Base-by-base conservation (phyloP, 2,329 filamentous ascomycete species). In the Botrytis elliptica region DNA sequence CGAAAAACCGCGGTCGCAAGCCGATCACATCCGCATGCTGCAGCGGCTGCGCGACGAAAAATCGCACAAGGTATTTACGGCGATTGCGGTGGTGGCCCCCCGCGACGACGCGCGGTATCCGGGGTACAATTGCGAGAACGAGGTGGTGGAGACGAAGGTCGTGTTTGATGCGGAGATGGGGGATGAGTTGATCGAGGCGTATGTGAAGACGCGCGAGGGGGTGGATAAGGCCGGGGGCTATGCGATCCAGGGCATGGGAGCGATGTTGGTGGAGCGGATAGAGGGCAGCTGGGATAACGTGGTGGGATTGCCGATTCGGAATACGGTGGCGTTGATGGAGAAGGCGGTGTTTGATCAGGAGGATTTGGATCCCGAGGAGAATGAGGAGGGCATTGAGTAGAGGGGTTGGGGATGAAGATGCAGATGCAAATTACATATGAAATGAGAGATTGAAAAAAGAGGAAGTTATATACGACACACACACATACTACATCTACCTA, bases 161-260 rank as follows among this genome's bases (percentile, higher is more conserved):
- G 89, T 88, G 81, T 99, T 99, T 83, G 93, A 94, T 80, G 83
- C 86, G 74, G 88, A 88, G 62, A 86, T 91, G 7, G 89, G 90
- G 22, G 95, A 99, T 84, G 94, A 97, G 74, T 88, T 97, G 77
- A 98, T 86, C 93, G 96, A 36, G 93, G 77, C 85, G 8, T 95
- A 95, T 81, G 92, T 95, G 74, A 88, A 87, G 80, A 98, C 95
- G 36, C 87, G 95, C 72, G 96, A 99, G 85, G 96, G 96, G 2
- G 94, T 90, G 18, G 96, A 98, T 83, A 99, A 98, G 86, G 96
- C 96, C 0, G 96, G 96, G 3, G 96, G 96, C 0, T 99, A 99
- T 83, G 96, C 94, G 1, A 89, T 99, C 71, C 96, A 99, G 83
- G 96, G 95, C 0, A 85, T 95, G 18, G 96, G 93, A 1, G 92